Evolutionary conservation across 805 yeast species (phyloP), one percentile per base, ranked within the genome.

Genomic region (Teunomyces lycoperdinae): DNA sequence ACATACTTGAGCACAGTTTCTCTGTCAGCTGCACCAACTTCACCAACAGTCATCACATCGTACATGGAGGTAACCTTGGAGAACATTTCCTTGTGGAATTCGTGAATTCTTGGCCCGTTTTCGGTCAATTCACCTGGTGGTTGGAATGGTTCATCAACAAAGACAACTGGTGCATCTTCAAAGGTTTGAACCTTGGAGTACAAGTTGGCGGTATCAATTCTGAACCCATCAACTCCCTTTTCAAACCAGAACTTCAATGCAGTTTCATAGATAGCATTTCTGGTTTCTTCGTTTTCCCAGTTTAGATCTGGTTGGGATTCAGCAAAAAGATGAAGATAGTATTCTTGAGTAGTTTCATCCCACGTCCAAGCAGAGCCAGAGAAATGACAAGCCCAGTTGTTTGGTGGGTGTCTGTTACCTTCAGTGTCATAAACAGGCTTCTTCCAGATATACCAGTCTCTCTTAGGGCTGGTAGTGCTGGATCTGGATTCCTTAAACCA

Each of bases 381-480:
- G 58, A 81, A 81, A 55, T 64, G 66, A 4, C 81, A 73, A 30
- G 57, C 55, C 84, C 84, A 80, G 64, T 80, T 81, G 63, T 74
- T 80, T 16, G 84, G 83, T 6, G 83, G 82, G 14, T 64, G 71
- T 55, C 81, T 71, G 44, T 69, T 70, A 24, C 84, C 83, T n/a
- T 69, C 58, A 14, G 60, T 66, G 50, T 76, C 80, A 57, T 68
- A 73, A 41, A 61, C 70, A 28, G 80, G 71, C 29, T 77, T 75
- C 54, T 70, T 76, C 85, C 85, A 81, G 50, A 78, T 68, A 63
- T 78, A 79, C 83, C 84, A 80, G 61, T 81, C 83, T 58, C 85
- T 71, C 65, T 81, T 80, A 5, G 83, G 76, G 60, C 76, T 78
- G 43, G 70, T 64, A 55, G 67, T 73, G 13, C 81, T 74, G 5